Evolutionary conservation across 2,329 filamentous ascomycete genomes (phyloP).

Genomic region (Hawksworthiomyces lignivorus): DNA sequence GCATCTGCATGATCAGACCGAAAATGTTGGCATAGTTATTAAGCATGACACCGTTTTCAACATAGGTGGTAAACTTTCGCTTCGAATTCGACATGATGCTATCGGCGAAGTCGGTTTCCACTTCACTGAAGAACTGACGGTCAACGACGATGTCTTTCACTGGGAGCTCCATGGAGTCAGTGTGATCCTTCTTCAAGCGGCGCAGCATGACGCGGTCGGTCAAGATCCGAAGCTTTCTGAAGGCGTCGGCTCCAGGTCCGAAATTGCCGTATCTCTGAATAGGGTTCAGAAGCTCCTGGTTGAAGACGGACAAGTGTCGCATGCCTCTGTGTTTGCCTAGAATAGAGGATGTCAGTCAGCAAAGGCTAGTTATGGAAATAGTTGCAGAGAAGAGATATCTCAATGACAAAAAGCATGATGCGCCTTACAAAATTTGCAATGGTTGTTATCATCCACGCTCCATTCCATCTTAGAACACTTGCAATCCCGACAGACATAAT

Average conservation of each 20-base stretch:
- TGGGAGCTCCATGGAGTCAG: slow-evolving; percentile 89
- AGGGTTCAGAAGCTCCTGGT: slow-evolving; percentile 84
- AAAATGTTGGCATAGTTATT: slow-evolving; percentile 99
- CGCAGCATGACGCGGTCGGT: slow-evolving; percentile 94
- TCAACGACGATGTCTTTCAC: slow-evolving; percentile 90
- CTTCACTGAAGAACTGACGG: slow-evolving; percentile 93
- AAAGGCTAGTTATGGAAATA: not conserved
- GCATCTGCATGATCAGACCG: slow-evolving; percentile 98
- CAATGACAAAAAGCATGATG: no score
- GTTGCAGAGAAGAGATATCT: no score
- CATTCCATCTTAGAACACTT: slow-evolving; percentile 76
- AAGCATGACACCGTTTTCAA: slow-evolving; percentile 84
- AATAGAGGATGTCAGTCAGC: slow-evolving; percentile 39
- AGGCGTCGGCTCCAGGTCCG: slow-evolving; percentile 59
- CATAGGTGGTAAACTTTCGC: slow-evolving; percentile 91
- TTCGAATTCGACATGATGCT: slow-evolving; percentile 92
- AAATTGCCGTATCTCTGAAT: slow-evolving; percentile 55
- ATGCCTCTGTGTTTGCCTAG: slow-evolving; percentile 52
- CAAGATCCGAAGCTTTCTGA: slow-evolving; percentile 76
- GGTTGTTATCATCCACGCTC: slow-evolving; percentile 62
- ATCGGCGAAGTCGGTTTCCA: slow-evolving; percentile 88
- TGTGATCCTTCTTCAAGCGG: slow-evolving; percentile 88
- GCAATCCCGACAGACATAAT: slow-evolving; percentile 89
- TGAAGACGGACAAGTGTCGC: slow-evolving; percentile 52
- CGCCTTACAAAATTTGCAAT: slow-evolving; percentile 20